Conservation (phyloP, 495 filamentous ascomycete genomes). For the Penicillium bialowiezense region DNA sequence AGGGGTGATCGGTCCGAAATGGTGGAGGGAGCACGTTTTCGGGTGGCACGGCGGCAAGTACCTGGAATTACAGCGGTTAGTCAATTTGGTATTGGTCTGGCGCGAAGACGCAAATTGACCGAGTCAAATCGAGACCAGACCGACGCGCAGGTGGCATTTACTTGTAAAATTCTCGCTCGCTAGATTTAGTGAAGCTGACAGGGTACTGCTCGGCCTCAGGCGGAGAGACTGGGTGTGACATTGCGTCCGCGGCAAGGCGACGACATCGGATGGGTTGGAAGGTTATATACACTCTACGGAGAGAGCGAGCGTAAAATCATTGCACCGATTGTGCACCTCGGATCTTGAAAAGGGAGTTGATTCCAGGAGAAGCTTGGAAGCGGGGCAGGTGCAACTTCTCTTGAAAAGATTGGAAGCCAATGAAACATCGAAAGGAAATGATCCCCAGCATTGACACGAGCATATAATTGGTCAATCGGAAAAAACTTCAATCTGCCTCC, state of each 20-base stretch:
- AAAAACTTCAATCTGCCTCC: too few relatives aligned
- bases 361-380: too few relatives aligned
- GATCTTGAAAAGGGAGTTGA: too few relatives aligned
- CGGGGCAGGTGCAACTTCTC: too few relatives aligned
- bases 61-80: constrained; percentile 10
- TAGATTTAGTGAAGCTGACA: constrained; percentile 4
- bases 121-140: neutral
- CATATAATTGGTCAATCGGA: too few relatives aligned
- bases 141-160: neutral
- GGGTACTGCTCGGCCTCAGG: neutral
- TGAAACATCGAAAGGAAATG: too few relatives aligned
- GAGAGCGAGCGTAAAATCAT: neutral
- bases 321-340: too few relatives aligned
- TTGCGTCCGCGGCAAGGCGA: neutral
- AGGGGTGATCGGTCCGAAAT: constrained; percentile 4
- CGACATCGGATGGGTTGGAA: neutral
- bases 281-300: neutral
- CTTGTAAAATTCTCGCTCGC: constrained; percentile 28
- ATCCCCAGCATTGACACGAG: too few relatives aligned
- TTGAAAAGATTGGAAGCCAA: too few relatives aligned
- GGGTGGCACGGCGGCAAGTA: constrained; percentile 21
- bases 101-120: neutral
- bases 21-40: constrained; percentile 8
- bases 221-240: constrained; percentile 3
- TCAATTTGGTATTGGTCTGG: neutral